Conservation (phyloP, 2,329 filamentous ascomycete species). For the Sclerotinia borealis region DNA sequence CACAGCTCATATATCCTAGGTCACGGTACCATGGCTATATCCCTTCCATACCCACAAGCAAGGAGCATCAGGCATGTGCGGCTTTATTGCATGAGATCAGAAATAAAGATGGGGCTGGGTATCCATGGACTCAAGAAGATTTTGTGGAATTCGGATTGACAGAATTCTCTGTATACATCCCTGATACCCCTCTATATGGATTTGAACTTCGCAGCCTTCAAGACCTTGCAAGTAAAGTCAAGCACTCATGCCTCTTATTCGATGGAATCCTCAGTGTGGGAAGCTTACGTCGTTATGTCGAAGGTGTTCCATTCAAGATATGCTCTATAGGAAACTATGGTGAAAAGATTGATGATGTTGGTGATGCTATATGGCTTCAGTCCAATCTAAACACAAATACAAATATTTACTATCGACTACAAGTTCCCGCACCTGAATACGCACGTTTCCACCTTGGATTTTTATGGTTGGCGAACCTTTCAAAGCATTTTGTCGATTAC, state of each 20-base stretch:
- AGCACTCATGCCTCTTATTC: slow-evolving; percentile 43
- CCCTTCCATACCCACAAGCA: slow-evolving; percentile 14
- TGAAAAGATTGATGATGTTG: slow-evolving; percentile 41
- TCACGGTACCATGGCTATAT: slow-evolving; percentile 15
- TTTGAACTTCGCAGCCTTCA: slow-evolving; percentile 52
- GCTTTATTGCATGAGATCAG: slow-evolving; percentile 12
- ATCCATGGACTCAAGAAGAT: slow-evolving; percentile 1
- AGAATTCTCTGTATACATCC: slow-evolving; percentile 52
- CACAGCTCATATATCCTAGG: slow-evolving; percentile 13
- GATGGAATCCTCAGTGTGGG: slow-evolving; percentile 53
- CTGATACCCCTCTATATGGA: slow-evolving; percentile 29
- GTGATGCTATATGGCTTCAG: slow-evolving; percentile 56
- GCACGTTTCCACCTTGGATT: slow-evolving; percentile 55
- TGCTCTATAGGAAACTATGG: slow-evolving; percentile 65
- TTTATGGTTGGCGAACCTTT: slow-evolving; percentile 63
- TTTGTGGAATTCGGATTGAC: slow-evolving; percentile 46
- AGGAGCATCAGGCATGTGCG: slow-evolving; percentile 16
- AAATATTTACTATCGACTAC: slow-evolving; percentile 59
- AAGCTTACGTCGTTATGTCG: slow-evolving; percentile 41
- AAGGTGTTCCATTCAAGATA: slow-evolving; percentile 48
- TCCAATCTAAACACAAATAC: slow-evolving; percentile 40
- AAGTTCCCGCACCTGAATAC: slow-evolving; percentile 53
- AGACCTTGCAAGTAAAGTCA: slow-evolving; percentile 39
- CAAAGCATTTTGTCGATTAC: slow-evolving; percentile 68
- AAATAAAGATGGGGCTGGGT: not conserved